Conservation (phyloP, 2,329 filamentous ascomycete genomes). For the Xylariaceae sp. region DNA sequence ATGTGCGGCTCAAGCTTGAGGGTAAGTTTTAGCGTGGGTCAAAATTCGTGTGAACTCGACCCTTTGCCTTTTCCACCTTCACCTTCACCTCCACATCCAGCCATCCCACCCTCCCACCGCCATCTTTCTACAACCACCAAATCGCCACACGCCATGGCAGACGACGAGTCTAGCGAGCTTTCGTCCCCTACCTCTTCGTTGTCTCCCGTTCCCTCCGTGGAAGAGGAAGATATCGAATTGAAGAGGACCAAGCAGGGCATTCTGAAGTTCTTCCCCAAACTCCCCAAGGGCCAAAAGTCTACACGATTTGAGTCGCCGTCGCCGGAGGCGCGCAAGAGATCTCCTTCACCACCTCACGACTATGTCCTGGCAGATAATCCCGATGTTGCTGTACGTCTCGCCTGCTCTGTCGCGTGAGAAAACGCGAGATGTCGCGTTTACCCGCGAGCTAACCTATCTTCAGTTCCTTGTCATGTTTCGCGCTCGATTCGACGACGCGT, state of each 20-base stretch:
- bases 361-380: slow-evolving; percentile 85
- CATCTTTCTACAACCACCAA: slow-evolving; percentile 7
- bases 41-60: slow-evolving; percentile 23
- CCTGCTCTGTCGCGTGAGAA: slow-evolving; percentile 36
- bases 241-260: slow-evolving; percentile 51
- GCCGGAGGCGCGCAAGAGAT: slow-evolving; percentile 69
- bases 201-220: slow-evolving; percentile 48
- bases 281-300: slow-evolving; percentile 39
- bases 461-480: slow-evolving; percentile 99
- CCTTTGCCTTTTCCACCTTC: slow-evolving; percentile 14
- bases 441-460: slow-evolving; percentile 28
- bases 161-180: slow-evolving; percentile 60
- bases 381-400: slow-evolving; percentile 78
- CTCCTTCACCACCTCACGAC: slow-evolving; percentile 86
- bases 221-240: slow-evolving; percentile 46
- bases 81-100: slow-evolving; percentile 21
- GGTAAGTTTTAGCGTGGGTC: slow-evolving; percentile 30
- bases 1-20: slow-evolving; percentile 28
- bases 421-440: slow-evolving; percentile 53
- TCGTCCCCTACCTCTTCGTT: slow-evolving; percentile 50
- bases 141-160: slow-evolving; percentile 43
- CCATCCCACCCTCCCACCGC: slow-evolving; percentile 11
- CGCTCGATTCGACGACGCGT: slow-evolving; percentile 84
- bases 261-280: slow-evolving; percentile 63
- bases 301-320: slow-evolving; percentile 47